Conservation (phyloP, 805 yeast species). For the Teunomyces panamensis region DNA sequence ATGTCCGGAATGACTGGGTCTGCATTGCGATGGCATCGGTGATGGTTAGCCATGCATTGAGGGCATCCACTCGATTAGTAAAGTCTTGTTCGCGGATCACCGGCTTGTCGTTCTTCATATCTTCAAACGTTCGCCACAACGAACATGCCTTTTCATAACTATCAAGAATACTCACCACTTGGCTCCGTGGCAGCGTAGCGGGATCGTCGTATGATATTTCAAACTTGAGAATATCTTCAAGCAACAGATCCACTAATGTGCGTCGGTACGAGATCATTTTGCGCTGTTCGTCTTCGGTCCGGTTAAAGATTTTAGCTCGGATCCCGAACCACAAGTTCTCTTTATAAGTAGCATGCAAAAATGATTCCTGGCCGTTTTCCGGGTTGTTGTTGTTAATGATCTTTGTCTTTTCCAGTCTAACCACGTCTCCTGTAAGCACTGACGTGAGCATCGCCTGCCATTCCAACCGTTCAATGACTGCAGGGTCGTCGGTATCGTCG, state of each 20-base stretch:
- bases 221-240: conserved; percentile 67
- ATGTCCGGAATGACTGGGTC: conserved; percentile 55
- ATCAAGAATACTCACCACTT: conserved; percentile 56
- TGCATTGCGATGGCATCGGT: conserved; percentile 66
- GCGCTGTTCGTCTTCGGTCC: conserved; percentile 76
- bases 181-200: conserved; percentile 32
- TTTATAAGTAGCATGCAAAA: conserved; percentile 53
- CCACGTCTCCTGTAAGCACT: conserved; percentile 93
- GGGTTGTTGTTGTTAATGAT: conserved; percentile 49
- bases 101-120: conserved; percentile 79
- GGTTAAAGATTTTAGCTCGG: conserved; percentile 74
- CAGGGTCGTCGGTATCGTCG: conserved; percentile 43
- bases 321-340: conserved; percentile 87
- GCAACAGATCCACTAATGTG: conserved; percentile 65
- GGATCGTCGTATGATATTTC: conserved; percentile 47
- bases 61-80: conserved; percentile 63
- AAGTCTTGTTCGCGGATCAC: conserved; percentile 63
- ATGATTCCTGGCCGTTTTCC: conserved; percentile 42
- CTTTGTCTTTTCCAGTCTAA: conserved; percentile 82
- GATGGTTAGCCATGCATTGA: conserved; percentile 80
- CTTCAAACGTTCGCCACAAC: conserved; percentile 75
- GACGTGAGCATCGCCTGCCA: conserved; percentile 94
- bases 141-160: conserved; percentile 65
- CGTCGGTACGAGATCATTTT: conserved; percentile 67
- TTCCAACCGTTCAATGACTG: conserved; percentile 74